Conservation (phyloP, 352 stramenopile genomes). For the Phytophthora crassamura region DNA sequence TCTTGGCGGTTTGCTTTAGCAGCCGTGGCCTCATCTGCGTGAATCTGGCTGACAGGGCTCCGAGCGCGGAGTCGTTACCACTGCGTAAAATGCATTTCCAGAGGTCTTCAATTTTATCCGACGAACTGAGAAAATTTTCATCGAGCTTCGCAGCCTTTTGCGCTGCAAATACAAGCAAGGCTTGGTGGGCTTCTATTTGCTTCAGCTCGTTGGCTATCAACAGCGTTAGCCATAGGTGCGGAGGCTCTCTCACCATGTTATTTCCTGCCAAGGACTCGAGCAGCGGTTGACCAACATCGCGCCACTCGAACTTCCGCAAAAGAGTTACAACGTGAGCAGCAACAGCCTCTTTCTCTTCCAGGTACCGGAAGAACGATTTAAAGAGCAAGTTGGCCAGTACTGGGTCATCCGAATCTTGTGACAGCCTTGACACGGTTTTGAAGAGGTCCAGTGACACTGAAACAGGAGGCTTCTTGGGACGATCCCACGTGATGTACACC, state of each 20-base stretch:
- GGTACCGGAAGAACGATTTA: slow-evolving; percentile 5
- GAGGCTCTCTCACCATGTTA: no score
- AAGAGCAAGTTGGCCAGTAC: slow-evolving; percentile 15
- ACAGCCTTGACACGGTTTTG: background rate
- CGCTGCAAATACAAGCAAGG: background rate
- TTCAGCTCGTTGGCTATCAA: background rate
- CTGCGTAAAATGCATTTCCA: slow-evolving; percentile 4
- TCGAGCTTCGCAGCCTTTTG: background rate
- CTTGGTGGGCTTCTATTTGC: background rate
- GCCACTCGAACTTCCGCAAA: slow-evolving; percentile 13
- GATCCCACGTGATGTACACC: no score
- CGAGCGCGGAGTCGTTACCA: background rate
- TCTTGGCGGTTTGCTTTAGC: background rate
- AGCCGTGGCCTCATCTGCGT: background rate
- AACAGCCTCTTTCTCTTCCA: no score
- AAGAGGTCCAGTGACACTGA: slow-evolving; percentile 1
- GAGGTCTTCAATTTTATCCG: background rate
- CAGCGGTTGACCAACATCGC: slow-evolving; percentile 5
- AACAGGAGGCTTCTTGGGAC: no score
- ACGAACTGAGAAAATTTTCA: background rate
- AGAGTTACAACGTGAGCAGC: background rate
- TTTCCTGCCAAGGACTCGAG: background rate
- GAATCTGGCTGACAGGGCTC: background rate
- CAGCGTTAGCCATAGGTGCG: background rate
- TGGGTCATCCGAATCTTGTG: slow-evolving; percentile 7